A percentile compares a stretch with the other conserved stretches of the same genome.
Evolutionary conservation across 2,329 filamentous ascomycete genomes (phyloP).

Genomic region (Penicillium verrucosum): DNA sequence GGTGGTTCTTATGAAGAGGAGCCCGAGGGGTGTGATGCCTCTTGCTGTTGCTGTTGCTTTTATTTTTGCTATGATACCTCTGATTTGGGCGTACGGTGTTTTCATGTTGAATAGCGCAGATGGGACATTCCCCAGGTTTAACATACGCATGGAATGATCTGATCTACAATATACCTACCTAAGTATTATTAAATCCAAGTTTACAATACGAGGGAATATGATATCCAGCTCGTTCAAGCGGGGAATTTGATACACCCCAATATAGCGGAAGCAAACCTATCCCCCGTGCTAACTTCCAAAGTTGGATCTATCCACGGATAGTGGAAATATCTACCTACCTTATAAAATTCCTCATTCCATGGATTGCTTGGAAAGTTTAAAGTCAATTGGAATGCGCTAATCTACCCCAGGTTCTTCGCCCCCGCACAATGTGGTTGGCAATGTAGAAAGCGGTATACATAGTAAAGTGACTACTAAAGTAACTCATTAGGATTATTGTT

Average conservation of each 20-base stretch:
- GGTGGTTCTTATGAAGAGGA: neutral
- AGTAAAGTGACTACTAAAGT: neutral
- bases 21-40: neutral
- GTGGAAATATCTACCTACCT: too few relatives aligned
- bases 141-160: neutral
- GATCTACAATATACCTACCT: neutral
- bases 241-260: neutral
- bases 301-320: too few relatives aligned
- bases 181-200: neutral
- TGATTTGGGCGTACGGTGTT: neutral
- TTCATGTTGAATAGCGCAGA: neutral
- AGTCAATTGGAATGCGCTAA: constrained; percentile 1
- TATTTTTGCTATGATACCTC: constrained; percentile 4
- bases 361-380: neutral
- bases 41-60: neutral
- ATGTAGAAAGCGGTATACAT: neutral
- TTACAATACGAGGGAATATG: neutral
- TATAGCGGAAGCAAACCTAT: neutral
- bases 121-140: neutral
- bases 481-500: neutral
- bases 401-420: constrained; percentile 4
- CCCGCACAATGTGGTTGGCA: neutral
- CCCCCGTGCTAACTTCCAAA: neutral
- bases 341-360: neutral
- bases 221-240: neutral